Percentiles rank a stretch among this genome's conserved stretches.
These are phyloP conservation scores for Erysimum cheiranthoides DNA, from an alignment of 345 rosid species.

Conservation along the genomic window DNA sequence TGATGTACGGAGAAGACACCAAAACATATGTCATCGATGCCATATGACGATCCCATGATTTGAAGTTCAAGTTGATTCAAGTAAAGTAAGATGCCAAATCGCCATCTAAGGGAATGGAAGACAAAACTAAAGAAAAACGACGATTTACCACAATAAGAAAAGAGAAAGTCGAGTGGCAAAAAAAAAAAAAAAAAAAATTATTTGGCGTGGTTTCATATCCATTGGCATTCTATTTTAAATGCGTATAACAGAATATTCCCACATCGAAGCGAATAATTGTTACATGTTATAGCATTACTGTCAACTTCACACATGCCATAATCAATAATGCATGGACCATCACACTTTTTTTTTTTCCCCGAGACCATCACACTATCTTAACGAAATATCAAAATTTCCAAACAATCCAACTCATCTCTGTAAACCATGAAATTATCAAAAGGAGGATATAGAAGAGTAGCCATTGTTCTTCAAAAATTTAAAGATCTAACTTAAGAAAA, in stretches of 20 bases:
- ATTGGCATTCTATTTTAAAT: neutral
- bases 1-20: too few relatives aligned
- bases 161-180: neutral
- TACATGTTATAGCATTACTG: conserved; percentile 5
- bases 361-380: neutral
- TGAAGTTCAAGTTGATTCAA: neutral
- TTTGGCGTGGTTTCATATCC: neutral
- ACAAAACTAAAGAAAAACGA: neutral
- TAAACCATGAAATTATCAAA: neutral
- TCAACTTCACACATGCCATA: conserved; percentile 26
- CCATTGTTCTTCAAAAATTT: neutral
- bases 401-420: neutral
- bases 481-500: too few relatives aligned
- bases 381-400: neutral
- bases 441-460: neutral
- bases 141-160: neutral
- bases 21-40: too few relatives aligned
- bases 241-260: neutral
- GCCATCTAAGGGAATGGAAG: neutral
- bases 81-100: neutral
- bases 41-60: too few relatives aligned
- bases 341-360: too few relatives aligned
- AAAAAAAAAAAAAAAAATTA: too few relatives aligned
- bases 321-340: too few relatives aligned
- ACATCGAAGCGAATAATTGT: neutral